phyloP scores from a whole-genome alignment of 2,329 filamentous ascomycete species.

The Aspergillus sp. region DNA sequence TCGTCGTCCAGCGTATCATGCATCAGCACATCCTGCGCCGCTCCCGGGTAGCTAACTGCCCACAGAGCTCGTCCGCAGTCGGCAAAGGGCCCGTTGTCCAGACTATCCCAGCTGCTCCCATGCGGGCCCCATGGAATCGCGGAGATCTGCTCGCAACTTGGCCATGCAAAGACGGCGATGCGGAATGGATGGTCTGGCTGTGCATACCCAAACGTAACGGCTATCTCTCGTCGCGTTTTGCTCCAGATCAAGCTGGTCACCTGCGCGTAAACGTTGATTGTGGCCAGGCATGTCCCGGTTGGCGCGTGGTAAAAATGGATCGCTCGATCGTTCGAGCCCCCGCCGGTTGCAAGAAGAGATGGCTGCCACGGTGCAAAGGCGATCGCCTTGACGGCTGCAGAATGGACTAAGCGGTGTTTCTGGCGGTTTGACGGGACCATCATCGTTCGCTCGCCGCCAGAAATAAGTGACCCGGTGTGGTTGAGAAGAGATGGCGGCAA shows the following conservation, averaged over 20 bases:
- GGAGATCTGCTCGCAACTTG: constrained; percentile 74
- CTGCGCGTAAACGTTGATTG: constrained; percentile 85
- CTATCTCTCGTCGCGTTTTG: constrained; percentile 73
- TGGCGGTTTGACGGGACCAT: constrained; percentile 48
- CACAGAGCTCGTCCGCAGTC: constrained; percentile 56
- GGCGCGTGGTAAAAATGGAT: constrained; percentile 91
- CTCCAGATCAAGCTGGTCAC: constrained; percentile 92
- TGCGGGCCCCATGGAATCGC: constrained; percentile 72
- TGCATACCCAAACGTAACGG: constrained; percentile 86
- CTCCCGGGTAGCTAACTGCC: constrained; percentile 74
- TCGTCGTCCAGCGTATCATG: constrained; percentile 4
- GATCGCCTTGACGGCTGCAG: constrained; percentile 89
- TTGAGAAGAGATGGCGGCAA: constrained; percentile 14
- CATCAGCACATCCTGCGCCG: constrained; percentile 29
- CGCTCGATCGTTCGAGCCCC: constrained; percentile 86
- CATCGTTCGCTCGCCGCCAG: constrained; percentile 31
- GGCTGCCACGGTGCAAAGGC: constrained; percentile 94
- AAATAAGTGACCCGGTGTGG: constrained; percentile 19
- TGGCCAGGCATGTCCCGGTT: constrained; percentile 75
- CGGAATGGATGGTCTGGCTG: constrained; percentile 82
- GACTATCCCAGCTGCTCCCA: constrained; percentile 20
- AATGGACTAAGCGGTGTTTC: constrained; percentile 66
- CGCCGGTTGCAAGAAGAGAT: constrained; percentile 77
- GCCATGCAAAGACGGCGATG: constrained; percentile 92
- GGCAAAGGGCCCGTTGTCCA: constrained; percentile 13